Percentiles rank a stretch among this genome's conserved stretches.
Evolutionary conservation across 805 yeast genomes (phyloP).

Genomic region (Wickerhamomyces ciferrii): DNA sequence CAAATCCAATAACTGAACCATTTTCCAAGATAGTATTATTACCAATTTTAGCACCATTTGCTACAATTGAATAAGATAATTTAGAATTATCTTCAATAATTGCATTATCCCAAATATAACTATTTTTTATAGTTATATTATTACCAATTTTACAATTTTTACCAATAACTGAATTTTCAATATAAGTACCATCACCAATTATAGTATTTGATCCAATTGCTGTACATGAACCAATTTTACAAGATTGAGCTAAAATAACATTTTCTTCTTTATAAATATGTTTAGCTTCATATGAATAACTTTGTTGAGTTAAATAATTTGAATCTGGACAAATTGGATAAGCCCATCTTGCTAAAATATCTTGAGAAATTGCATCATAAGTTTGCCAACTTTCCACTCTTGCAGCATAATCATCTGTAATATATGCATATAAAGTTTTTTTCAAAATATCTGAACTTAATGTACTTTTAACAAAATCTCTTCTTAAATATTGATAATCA

Average conservation of each 20-base stretch:
- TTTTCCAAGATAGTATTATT: slow-evolving; percentile 45
- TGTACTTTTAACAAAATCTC: slow-evolving; percentile 88
- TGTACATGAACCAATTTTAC: slow-evolving; percentile 74
- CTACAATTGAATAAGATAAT: slow-evolving; percentile 65
- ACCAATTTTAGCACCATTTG: slow-evolving; percentile 55
- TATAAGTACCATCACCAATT: slow-evolving; percentile 68
- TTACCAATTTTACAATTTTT: slow-evolving; percentile 81
- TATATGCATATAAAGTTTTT: slow-evolving; percentile 85
- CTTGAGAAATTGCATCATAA: slow-evolving; percentile 86
- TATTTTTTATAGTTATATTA: slow-evolving; percentile 62
- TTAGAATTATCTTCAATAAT: slow-evolving; percentile 59
- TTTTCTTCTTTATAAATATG: slow-evolving; percentile 87
- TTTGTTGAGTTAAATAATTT: slow-evolving; percentile 64
- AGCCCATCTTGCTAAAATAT: slow-evolving; percentile 85
- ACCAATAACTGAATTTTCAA: slow-evolving; percentile 77
- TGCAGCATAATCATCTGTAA: slow-evolving; percentile 78
- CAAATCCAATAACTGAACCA: slow-evolving; percentile 78
- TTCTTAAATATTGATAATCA: slow-evolving; percentile 83
- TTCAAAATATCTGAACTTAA: slow-evolving; percentile 85
- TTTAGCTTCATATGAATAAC: slow-evolving; percentile 74
- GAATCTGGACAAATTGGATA: slow-evolving; percentile 90
- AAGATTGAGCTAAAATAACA: slow-evolving; percentile 90
- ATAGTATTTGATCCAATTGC: slow-evolving; percentile 75
- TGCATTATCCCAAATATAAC: slow-evolving; percentile 87
- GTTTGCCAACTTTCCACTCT: slow-evolving; percentile 96